These are phyloP conservation scores for Climacium dendroides DNA, from an alignment of 225 moss, liverwort and hornwort species.

Conservation along the genomic window DNA sequence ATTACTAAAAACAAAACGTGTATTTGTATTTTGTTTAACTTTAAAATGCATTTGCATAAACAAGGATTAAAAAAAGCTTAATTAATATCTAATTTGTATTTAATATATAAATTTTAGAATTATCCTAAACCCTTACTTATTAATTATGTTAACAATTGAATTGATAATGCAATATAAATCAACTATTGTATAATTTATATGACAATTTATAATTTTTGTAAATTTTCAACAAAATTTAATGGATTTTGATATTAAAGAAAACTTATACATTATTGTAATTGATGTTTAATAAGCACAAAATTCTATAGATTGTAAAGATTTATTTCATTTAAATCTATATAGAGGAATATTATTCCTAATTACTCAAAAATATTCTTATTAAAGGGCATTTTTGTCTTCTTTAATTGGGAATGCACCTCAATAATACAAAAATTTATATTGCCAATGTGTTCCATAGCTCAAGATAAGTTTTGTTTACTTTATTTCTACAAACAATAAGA, in stretches of 20 bases:
- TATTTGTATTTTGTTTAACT: not conserved
- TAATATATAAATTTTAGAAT: too few relatives aligned
- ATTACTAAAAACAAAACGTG: accelerated
- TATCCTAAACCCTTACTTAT: too few relatives aligned
- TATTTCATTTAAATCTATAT: not conserved
- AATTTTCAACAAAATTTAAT: not conserved
- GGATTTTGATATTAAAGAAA: not conserved
- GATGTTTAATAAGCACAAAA: not conserved
- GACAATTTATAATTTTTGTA: not conserved
- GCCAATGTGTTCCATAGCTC: too few relatives aligned
- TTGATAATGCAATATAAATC: not conserved
- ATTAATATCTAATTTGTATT: too few relatives aligned
- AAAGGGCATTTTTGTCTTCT: not conserved
- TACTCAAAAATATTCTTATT: not conserved
- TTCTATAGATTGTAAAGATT: not conserved
- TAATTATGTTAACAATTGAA: not conserved
- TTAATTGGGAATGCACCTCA: not conserved
- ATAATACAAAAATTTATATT: not conserved
- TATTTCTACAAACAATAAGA: not conserved
- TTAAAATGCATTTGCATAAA: not conserved
- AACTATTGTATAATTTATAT: too few relatives aligned
- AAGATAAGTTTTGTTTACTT: not conserved
- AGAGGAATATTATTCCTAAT: not conserved
- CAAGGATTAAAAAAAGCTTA: too few relatives aligned
- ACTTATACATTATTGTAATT: not conserved